Conservation (phyloP, 1,139 yeast genomes). For the Zygotorulaspora mrakii region DNA sequence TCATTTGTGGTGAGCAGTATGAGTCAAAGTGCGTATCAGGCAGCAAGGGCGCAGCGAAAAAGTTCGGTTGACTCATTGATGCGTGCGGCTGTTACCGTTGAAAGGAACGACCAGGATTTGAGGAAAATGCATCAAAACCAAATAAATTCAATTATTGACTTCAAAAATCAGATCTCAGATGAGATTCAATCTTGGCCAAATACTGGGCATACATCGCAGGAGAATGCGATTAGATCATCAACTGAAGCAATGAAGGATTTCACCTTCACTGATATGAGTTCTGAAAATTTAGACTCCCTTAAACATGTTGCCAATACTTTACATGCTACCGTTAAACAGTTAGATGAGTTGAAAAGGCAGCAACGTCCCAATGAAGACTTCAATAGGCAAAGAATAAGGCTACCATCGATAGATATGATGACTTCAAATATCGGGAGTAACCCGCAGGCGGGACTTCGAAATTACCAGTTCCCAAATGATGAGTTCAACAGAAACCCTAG, state of each 20-base stretch:
- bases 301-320: slow-evolving; percentile 8
- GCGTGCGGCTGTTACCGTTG: slow-evolving; percentile 20
- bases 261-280: slow-evolving; percentile 10
- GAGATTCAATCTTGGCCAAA: slow-evolving; percentile 18
- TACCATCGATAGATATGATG: slow-evolving; percentile 15
- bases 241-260: slow-evolving; percentile 2
- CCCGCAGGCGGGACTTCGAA: slow-evolving; percentile 5
- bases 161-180: slow-evolving; percentile 15
- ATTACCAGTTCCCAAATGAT: slow-evolving; percentile 10
- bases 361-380: slow-evolving; percentile 4
- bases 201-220: slow-evolving; percentile 1
- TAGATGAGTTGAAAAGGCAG: slow-evolving; percentile 13
- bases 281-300: slow-evolving; percentile 12
- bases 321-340: slow-evolving; percentile 9
- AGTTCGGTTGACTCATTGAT: slow-evolving; percentile 21
- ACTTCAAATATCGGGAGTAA: slow-evolving; percentile 12
- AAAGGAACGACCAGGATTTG: slow-evolving; percentile 12
- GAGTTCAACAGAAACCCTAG: slow-evolving; percentile 2
- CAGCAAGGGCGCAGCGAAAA: slow-evolving; percentile 13
- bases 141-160: slow-evolving; percentile 16
- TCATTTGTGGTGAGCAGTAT: too few species aligned
- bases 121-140: slow-evolving; percentile 15
- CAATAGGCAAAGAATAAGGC: slow-evolving; percentile 7
- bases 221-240: neutral
- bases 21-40: neutral